Evolutionary conservation across 148 eudicot genomes (phyloP), one percentile per base, ranked within the genome.

Genomic region (Talinum fruticosum): DNA sequence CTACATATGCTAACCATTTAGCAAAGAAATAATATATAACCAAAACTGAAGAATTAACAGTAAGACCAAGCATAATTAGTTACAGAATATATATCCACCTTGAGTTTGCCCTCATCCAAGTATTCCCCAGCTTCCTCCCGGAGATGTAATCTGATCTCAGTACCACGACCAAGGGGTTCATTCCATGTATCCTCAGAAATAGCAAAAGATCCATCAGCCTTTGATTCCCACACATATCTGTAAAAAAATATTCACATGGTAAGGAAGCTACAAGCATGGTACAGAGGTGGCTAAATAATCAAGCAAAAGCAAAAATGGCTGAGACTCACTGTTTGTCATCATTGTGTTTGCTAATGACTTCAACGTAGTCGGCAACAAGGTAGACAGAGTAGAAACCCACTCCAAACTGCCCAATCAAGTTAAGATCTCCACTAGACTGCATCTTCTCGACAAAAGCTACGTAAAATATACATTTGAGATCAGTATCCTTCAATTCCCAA

Each of bases 141-240:
- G 23, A 96, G 96, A 81, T 96, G 99, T 82, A 96, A 89, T 85
- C 94, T 96, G 76, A 96, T 96, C 87, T 96, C 99, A 76, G 99
- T 93, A 76, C 99, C 99, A 80, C 99, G 99, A 5, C 97, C 99
- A 70, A 96, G 94, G 74, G 99, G 99, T 75, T 96, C 99, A 72
- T 96, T 96, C 97, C 94, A 91, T 23, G 77, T 80, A 76, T 96
- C 99, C 85, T 96, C 99, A 6, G 99, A 96, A 81, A 96, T 86
- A 2, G 99, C 99, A 79, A 96, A 96, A 30, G 97, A 87, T 5
- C 99, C 99, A 86, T 96, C 99, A 84, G 99, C 99, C 90, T 91
- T 93, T 21, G 99, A 96, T 80, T 96, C 99, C 99, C 99, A 96
- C 2, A 96, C 97, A 85, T 96, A 80, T 90, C 99, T 96, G 87